A percentile compares a stretch with the other conserved stretches of the same genome.
phyloP scores from a whole-genome alignment of 371 early-diverging fungal species.

The Fennellomyces sp. region DNA sequence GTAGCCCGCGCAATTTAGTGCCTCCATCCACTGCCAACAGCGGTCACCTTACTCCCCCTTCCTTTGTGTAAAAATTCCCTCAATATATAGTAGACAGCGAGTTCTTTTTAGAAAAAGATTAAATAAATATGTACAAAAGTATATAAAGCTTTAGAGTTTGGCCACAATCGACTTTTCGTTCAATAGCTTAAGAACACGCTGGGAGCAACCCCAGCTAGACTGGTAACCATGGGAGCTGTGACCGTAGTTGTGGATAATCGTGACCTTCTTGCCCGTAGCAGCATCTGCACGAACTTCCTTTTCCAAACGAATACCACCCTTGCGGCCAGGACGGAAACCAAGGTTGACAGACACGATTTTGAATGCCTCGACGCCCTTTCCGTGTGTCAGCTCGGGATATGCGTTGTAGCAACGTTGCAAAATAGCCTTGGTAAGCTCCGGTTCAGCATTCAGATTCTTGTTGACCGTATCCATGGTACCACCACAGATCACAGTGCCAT shows the following conservation, averaged over 20 bases:
- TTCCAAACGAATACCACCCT: conserved; percentile 73
- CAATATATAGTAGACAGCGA: no score
- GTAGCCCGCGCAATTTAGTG: neutral
- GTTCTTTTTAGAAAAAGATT: no score
- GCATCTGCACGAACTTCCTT: conserved; percentile 44
- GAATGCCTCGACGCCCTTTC: conserved; percentile 43
- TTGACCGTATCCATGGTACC: conserved; percentile 40
- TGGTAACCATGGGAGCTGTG: conserved; percentile 49
- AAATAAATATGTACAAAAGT: neutral
- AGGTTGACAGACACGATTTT: conserved; percentile 68
- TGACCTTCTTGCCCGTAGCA: conserved; percentile 29
- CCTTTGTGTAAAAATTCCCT: neutral
- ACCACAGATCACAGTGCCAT: conserved; percentile 82
- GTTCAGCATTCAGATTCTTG: conserved; percentile 30
- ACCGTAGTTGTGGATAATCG: conserved; percentile 46
- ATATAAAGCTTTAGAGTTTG: conserved; percentile 26
- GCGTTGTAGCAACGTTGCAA: conserved; percentile 32
- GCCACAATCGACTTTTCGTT: conserved; percentile 18
- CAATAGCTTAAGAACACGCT: conserved; percentile 29
- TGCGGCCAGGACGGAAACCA: conserved; percentile 76
- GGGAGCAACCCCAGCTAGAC: conserved; percentile 48
- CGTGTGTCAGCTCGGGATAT: conserved; percentile 40
- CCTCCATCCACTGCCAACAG: neutral
- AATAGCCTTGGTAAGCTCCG: conserved; percentile 32
- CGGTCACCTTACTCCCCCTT: conserved; percentile 6